Evolutionary conservation across 306 rosid species (phyloP), one percentile per base, ranked within the genome.

Genomic region (Ormosia semicastrata): DNA sequence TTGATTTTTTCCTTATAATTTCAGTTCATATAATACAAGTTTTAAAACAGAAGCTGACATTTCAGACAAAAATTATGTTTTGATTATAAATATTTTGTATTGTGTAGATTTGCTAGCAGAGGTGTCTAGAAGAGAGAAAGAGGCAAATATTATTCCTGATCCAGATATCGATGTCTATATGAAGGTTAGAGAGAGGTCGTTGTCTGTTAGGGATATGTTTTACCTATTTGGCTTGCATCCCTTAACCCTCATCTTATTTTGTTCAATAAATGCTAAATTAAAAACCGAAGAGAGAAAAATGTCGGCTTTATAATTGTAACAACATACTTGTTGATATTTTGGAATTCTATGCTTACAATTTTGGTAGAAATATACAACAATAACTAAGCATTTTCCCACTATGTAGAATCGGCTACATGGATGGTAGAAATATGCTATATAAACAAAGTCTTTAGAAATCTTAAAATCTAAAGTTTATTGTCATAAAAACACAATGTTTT

Each of bases 41-140:
- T 10, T 86, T 13, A 52, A 59, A 24, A 14, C 15, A 17, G 24
- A 12, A 0, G 44, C 39, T 58, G 43, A 40, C 14, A 47, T 59
- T 71, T 24, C 72, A 47, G 40, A 73, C 18, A 54, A 66, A 75
- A 46, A 57, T 59, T 13, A 75, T 34, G 39, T 63, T 63, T 64
- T 54, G 41, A 73, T 52, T 54, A 54, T 39, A 41, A 4, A 15
- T 66, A 13, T 50, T 33, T 53, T 10, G 12, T 3, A 53, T 69
- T 63, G 13, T 75, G 62, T 71, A 92, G 97, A 92, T 32, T 76
- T 87, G 88, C 81, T 92, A 81, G 81, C 87, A 29, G 97, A 92
- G 77, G 56, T 92, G 81, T 86, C 84, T 6, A 90, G 93, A 86
- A 89, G 91, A 83, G 97, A 92, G 65, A 90, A 86, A 50, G 86